These are phyloP conservation scores for Nannochloropsis oceanica DNA, from an alignment of 108 stramenopile species.

Conservation along the genomic window DNA sequence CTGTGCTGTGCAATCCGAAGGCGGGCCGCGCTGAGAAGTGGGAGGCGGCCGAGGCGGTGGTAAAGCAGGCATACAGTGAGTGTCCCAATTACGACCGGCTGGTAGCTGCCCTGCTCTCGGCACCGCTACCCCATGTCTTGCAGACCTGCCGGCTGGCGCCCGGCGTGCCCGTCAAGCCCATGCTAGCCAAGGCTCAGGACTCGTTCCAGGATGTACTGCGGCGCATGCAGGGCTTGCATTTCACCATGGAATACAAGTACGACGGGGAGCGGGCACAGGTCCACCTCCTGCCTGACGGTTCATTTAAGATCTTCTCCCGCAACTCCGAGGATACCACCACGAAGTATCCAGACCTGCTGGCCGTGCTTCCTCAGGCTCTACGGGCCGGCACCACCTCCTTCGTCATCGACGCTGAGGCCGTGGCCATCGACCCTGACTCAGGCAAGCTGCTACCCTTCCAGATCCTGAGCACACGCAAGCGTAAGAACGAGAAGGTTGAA, in stretches of 20 bases:
- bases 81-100: slow-evolving; percentile 74
- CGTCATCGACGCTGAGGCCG: slow-evolving; percentile 86
- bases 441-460: slow-evolving; percentile 56
- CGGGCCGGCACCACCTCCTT: slow-evolving; percentile 31
- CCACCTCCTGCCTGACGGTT: slow-evolving; percentile 68
- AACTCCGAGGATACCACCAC: slow-evolving; percentile 75
- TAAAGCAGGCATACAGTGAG: slow-evolving; percentile 92
- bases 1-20: background rate
- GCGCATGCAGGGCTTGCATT: slow-evolving; percentile 62
- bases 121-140: slow-evolving; percentile 49
- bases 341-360: slow-evolving; percentile 89
- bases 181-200: slow-evolving; percentile 98
- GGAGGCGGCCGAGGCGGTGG: slow-evolving; percentile 64
- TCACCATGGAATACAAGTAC: slow-evolving; percentile 99
- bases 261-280: slow-evolving; percentile 97
- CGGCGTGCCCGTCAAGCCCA: slow-evolving; percentile 91
- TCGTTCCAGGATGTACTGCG: slow-evolving; percentile 81
- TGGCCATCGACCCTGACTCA: slow-evolving; percentile 63
- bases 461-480: slow-evolving; percentile 39
- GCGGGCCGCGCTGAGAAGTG: slow-evolving; percentile 42
- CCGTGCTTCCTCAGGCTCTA: slow-evolving; percentile 49
- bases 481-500: slow-evolving; percentile 42
- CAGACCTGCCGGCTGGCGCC: slow-evolving; percentile 60
- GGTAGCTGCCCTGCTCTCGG: slow-evolving; percentile 57
- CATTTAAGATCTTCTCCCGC: slow-evolving; percentile 68